Percentiles rank a stretch among this genome's conserved stretches.
Conservation (phyloP, 164 flowering plant species). For the Malania oleifera region DNA sequence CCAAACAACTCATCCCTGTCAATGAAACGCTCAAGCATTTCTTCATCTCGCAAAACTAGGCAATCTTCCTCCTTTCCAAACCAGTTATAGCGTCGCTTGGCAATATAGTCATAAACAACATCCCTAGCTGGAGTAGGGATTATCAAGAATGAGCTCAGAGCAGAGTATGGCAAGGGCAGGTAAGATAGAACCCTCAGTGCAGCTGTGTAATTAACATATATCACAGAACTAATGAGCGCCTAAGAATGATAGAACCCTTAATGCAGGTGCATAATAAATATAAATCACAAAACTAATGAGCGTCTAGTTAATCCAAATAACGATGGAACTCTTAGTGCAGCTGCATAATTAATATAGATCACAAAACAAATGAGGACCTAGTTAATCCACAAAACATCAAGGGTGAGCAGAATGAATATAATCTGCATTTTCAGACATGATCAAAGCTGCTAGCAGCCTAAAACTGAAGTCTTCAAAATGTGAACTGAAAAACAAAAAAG, state of each 20-base stretch:
- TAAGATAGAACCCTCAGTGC: constrained; percentile 70
- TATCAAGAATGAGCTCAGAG: constrained; percentile 44
- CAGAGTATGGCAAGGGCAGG: constrained; percentile 84
- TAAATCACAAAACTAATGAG: background rate
- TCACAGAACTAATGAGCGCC: too few relatives aligned
- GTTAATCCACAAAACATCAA: too few relatives aligned
- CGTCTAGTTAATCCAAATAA: too few relatives aligned
- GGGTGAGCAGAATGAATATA: too few relatives aligned
- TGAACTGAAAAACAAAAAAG: too few relatives aligned
- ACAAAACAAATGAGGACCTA: too few relatives aligned
- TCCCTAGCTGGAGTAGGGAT: constrained; percentile 75
- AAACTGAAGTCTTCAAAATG: too few relatives aligned
- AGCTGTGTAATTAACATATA: constrained; percentile 52
- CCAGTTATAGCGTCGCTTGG: constrained; percentile 71
- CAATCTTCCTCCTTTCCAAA: constrained; percentile 73
- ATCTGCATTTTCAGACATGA: too few relatives aligned
- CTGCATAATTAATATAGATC: constrained; percentile 40
- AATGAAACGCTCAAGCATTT: constrained; percentile 78
- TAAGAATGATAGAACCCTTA: too few relatives aligned
- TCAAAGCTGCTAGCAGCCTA: too few relatives aligned
- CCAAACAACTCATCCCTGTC: constrained; percentile 68
- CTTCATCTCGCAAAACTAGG: constrained; percentile 62
- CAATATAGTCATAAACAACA: constrained; percentile 69
- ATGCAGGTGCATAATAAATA: constrained; percentile 72
- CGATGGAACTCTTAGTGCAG: constrained; percentile 77